Evolutionary conservation across 2,329 filamentous ascomycete species (phyloP).

Genomic region (Microsporum ferrugineum): DNA sequence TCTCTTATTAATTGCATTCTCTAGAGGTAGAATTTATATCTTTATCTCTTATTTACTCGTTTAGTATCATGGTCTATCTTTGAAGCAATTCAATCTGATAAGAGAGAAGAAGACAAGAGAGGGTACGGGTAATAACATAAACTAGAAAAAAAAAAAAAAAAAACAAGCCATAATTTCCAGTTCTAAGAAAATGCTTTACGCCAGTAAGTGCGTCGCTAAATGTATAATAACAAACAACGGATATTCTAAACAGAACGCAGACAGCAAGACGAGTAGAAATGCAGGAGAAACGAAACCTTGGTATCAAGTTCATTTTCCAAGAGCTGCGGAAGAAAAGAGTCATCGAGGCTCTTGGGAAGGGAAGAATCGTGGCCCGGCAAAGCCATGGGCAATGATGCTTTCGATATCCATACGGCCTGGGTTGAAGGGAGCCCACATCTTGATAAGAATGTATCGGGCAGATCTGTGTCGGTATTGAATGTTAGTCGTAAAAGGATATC

Average conservation of each 20-base stretch:
- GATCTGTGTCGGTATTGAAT: conserved; percentile 37
- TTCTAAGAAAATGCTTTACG: neutral
- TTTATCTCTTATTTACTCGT: neutral
- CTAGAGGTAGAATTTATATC: too few relatives aligned
- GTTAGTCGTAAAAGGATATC: neutral
- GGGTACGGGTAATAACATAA: neutral
- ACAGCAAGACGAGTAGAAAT: neutral
- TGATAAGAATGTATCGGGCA: conserved; percentile 72
- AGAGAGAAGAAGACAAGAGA: neutral
- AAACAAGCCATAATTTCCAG: neutral
- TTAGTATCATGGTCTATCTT: neutral
- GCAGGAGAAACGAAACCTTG: neutral
- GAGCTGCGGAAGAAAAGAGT: neutral
- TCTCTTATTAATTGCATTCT: neutral
- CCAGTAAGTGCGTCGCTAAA: neutral
- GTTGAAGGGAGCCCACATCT: conserved; percentile 72
- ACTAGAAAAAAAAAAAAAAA: neutral
- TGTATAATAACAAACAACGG: neutral
- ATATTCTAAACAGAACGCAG: neutral
- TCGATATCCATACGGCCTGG: conserved; percentile 81
- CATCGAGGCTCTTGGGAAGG: conserved; percentile 54
- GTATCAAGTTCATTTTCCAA: neutral
- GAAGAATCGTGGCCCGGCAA: conserved; percentile 74
- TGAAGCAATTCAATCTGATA: neutral
- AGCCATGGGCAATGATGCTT: conserved; percentile 71